Evolutionary conservation across 2,329 filamentous ascomycete species (phyloP), one percentile per base, ranked within the genome.

Genomic region (Coniosporium tulheliwenetii): DNA sequence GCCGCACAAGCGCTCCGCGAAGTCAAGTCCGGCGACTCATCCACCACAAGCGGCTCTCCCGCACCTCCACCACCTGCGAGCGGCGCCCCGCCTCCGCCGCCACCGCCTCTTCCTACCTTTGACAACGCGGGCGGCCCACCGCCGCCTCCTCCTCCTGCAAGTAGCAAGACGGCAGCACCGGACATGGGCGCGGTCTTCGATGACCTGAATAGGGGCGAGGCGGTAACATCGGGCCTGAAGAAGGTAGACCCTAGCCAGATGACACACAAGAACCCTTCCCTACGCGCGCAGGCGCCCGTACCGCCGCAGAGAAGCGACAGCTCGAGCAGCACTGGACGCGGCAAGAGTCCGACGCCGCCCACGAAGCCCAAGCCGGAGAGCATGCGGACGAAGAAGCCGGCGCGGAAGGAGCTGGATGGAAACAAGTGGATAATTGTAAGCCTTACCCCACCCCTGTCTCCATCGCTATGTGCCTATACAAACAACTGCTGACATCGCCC

Each of bases 161-260:
- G 70, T 9, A 56, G 63, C 8, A 56, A 63, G 13, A 59, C 67
- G 32, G 59, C 69, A 2, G 61, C 63, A 16, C 47, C 61, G 15
- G 86, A 89, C 42, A 77, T 94, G 60, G 77, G 78, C 15, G 86
- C 89, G 16, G 86, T 98, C 2, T 98, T 98, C 59, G 81, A 80
- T 34, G 82, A 95, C 49, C 67, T 98, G 40, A 96, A 96, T 64
- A 80, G 81, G 58, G 91, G 91, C 43, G 77, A 84, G 44, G 71
- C 75, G n/a, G 84, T 98, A 44, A 98, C 91, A 3, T 78, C 84
- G 48, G 79, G 83, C 30, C 71, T 98, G 31, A 81, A 83, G 49
- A 98, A 95, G 68, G 91, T 98, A 39, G 89, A 95, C 64, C 81
- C 80, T 56, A 91, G 83, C 41, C 73, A 96, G 61, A 95, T 95